These are phyloP conservation scores for Mucor ambiguus DNA, from an alignment of 371 early-diverging fungal genomes.

Conservation along the genomic window DNA sequence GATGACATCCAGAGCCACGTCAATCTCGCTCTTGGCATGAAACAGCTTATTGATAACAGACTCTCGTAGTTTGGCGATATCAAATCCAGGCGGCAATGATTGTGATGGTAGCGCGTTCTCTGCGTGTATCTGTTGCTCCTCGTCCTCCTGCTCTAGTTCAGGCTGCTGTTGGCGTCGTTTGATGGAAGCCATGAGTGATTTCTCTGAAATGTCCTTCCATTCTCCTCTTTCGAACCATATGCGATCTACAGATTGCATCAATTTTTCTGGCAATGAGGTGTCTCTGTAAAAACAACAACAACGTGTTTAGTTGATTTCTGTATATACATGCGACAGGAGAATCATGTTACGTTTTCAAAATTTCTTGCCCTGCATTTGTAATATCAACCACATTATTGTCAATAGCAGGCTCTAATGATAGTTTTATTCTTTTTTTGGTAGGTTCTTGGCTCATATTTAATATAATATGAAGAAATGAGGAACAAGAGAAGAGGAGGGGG, in stretches of 20 bases:
- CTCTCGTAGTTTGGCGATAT: slow-evolving; percentile 43
- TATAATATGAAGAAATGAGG: background rate
- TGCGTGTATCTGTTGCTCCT: slow-evolving; percentile 3
- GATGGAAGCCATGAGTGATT: slow-evolving; percentile 35
- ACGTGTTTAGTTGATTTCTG: background rate
- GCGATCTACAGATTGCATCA: slow-evolving; percentile 59
- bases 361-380: slow-evolving; percentile 58
- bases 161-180: slow-evolving; percentile 14
- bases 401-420: slow-evolving; percentile 57
- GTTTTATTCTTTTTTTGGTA: slow-evolving; percentile 49
- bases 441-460: slow-evolving; percentile 25
- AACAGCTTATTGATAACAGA: slow-evolving; percentile 47
- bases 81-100: slow-evolving; percentile 29
- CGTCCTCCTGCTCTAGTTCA: background rate
- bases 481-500: background rate
- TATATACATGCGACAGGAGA: background rate
- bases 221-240: slow-evolving; percentile 60
- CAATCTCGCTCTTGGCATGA: slow-evolving; percentile 74
- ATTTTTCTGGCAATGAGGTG: slow-evolving; percentile 51
- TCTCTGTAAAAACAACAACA: slow-evolving; percentile 36
- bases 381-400: slow-evolving; percentile 56
- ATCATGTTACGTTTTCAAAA: slow-evolving; percentile 51
- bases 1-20: slow-evolving; percentile 75
- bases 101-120: slow-evolving; percentile 9
- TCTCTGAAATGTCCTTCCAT: slow-evolving; percentile 55